Evolutionary conservation across 768 basidiomycete genomes (phyloP).

Genomic region (Astraeus odoratus): DNA sequence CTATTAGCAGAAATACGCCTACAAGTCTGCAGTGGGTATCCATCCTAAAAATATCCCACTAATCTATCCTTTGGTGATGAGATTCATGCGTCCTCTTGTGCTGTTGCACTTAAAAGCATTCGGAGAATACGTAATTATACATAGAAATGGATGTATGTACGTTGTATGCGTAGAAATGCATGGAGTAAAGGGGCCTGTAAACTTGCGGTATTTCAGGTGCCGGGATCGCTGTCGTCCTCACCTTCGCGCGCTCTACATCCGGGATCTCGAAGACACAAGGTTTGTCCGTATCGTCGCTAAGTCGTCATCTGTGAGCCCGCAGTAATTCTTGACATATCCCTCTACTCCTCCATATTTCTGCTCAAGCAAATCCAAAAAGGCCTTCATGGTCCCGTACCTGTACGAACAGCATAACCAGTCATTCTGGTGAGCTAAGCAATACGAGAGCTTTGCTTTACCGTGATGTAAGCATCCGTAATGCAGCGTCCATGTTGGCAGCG

Average conservation of each 20-base stretch:
- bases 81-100: too few relatives aligned
- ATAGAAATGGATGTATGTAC: not conserved
- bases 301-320: conserved; percentile 59
- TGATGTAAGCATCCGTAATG: conserved; percentile 79
- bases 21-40: too few relatives aligned
- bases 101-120: not conserved
- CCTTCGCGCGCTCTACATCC: conserved; percentile 15
- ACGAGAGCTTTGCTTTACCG: conserved; percentile 38
- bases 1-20: too few relatives aligned
- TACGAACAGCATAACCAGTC: not conserved
- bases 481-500: conserved; percentile 64
- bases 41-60: too few relatives aligned
- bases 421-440: not conserved
- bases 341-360: conserved; percentile 65
- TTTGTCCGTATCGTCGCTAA: conserved; percentile 52
- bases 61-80: too few relatives aligned
- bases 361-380: conserved; percentile 54
- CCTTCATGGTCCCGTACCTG: conserved; percentile 73
- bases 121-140: not conserved
- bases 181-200: too few relatives aligned
- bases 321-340: conserved; percentile 48
- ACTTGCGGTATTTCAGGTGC: too few relatives aligned
- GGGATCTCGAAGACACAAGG: conserved; percentile 31
- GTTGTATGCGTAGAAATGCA: not conserved
- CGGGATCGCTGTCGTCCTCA: not conserved